Evolutionary conservation across 192 early-diverging fungal species (phyloP), one percentile per base, ranked within the genome.

Genomic region (Mortierella hygrophila): DNA sequence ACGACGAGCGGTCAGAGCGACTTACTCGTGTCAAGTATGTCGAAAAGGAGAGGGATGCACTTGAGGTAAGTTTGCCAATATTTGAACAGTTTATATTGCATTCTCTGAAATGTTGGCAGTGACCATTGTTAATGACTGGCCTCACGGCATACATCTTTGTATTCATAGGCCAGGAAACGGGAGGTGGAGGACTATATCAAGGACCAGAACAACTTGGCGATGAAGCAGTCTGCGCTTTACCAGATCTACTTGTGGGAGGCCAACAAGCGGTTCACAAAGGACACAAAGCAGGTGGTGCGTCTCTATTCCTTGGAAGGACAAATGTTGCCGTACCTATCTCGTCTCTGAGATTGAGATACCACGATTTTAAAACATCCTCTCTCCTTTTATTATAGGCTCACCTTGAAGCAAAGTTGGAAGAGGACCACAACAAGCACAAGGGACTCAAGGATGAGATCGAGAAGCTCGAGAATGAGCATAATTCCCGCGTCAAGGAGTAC

Each of bases 11-110:
- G 21, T 91, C 94, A 20, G 96, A 96, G 77, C 93, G 95, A 73
- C 89, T 99, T 55, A 94, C 94, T 41, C 92, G 96, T 13, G 93
- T 98, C 57, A 97, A 97, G 81, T 93, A 96, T 69, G 96, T 98
- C 7, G 96, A 98, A 81, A 96, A 95, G 78, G 97, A 99, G 74
- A 96, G 94, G 87, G 91, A 94, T 49, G 82, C 91, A 32, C 88
- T 99, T 44, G 95, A 98, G 90, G 94, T 94, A 87, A 65, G 46
- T 26, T 40, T 32, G 37, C 10, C 49, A 52, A 38, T 29, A 63
- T 78, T 2, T 0, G 5, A 23, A 18, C 2, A 32, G 10, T 10
- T 26, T 26, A 10, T 65, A 32, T 15, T 13, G 29, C 60, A 29
- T 32, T 13, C 26, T 10, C 3, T 75, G 7, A 8, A 55, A 55